Percentiles rank a stretch among this genome's conserved stretches.
phyloP scores from a whole-genome alignment of 176 grass and related monocot genomes.

The Eragrostis curvula region DNA sequence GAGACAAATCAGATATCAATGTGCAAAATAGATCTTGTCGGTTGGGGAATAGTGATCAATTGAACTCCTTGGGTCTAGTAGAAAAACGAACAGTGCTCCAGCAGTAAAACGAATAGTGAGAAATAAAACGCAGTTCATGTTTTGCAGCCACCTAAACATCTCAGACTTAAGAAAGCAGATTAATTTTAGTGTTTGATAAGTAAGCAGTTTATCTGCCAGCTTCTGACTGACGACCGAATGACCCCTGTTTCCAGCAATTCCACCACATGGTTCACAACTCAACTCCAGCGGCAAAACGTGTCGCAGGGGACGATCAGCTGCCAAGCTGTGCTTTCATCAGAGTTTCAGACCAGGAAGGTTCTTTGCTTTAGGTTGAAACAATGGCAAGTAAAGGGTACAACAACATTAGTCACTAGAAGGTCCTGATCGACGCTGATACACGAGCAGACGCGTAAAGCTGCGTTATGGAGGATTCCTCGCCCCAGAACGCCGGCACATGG shows the following conservation, averaged over 20 bases:
- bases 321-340: not conserved
- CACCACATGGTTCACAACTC: constrained; percentile 52
- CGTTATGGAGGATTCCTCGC: constrained; percentile 34
- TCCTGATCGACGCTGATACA: constrained; percentile 12
- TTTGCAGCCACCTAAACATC: not conserved
- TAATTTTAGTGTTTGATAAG: not conserved
- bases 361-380: constrained; percentile 54
- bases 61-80: not conserved
- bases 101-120: not conserved
- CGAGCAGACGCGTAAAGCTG: constrained; percentile 33
- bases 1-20: not conserved
- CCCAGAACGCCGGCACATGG: constrained; percentile 38
- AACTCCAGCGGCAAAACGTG: constrained; percentile 36
- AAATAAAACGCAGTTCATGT: not conserved
- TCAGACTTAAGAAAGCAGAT: not conserved
- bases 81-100: too few relatives aligned
- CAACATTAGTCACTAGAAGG: constrained; percentile 8
- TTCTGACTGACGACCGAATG: not conserved
- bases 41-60: not conserved
- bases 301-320: not conserved
- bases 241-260: not conserved
- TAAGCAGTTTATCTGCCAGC: not conserved
- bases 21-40: constrained; percentile 7
- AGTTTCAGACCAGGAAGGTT: constrained; percentile 12
- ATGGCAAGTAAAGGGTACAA: constrained; percentile 15